Conservation (phyloP, 768 basidiomycete genomes). For the Termitomyces sp. region DNA sequence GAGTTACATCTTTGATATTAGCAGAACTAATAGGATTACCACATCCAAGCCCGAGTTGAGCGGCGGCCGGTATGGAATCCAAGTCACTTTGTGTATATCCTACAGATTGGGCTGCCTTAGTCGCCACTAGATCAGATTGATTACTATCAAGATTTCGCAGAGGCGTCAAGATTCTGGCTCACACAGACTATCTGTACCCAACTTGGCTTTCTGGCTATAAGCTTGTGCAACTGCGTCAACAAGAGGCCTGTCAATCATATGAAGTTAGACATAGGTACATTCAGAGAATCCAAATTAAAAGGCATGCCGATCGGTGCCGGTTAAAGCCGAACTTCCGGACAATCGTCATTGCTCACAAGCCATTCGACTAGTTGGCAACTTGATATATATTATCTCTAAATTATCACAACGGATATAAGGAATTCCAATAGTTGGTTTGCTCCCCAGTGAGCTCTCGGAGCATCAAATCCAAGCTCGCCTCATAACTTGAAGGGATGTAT, state of each 20-base stretch:
- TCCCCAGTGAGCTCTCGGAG: neutral
- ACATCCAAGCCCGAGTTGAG: slow-evolving; percentile 47
- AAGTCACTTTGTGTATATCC: slow-evolving; percentile 44
- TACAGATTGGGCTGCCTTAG: slow-evolving; percentile 32
- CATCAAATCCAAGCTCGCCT: neutral
- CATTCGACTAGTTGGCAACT: neutral
- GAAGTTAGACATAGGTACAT: neutral
- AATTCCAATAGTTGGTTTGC: neutral
- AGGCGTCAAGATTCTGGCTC: neutral
- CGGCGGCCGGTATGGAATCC: slow-evolving; percentile 31
- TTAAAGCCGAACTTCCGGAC: neutral
- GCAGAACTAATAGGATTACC: slow-evolving; percentile 47
- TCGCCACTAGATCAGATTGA: neutral
- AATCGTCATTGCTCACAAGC: too few relatives aligned
- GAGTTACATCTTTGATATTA: slow-evolving; percentile 36
- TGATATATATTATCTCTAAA: neutral
- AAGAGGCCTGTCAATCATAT: neutral
- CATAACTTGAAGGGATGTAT: neutral
- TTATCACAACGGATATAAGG: neutral
- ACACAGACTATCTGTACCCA: slow-evolving; percentile 12
- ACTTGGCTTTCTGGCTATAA: slow-evolving; percentile 7
- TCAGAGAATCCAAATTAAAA: slow-evolving; percentile 1
- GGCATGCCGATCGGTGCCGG: neutral
- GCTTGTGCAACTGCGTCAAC: slow-evolving; percentile 1
- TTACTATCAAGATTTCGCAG: neutral